phyloP scores from a whole-genome alignment of 352 stramenopile genomes.

The Globisporangium cystogenes region DNA sequence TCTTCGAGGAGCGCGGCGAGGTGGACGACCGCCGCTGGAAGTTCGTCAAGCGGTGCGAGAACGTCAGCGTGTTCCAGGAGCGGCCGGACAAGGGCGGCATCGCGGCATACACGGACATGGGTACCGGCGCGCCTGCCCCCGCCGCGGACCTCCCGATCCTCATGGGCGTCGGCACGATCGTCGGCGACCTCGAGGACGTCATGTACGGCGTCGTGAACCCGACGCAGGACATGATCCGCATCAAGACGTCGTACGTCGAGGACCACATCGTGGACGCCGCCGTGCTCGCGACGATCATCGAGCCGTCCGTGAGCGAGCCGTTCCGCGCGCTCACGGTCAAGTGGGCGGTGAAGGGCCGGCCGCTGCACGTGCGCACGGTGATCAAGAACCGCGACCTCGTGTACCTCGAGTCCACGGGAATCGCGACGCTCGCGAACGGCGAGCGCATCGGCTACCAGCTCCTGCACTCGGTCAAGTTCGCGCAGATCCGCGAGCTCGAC shows the following conservation, averaged over 20 bases:
- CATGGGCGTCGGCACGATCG: conserved; percentile 24
- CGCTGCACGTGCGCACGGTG: conserved; percentile 30
- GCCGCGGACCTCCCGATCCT: conserved; percentile 13
- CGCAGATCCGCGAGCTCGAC: conserved; percentile 31
- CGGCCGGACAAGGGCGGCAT: conserved; percentile 1
- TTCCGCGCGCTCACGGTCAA: conserved; percentile 25
- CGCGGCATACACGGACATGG: conserved; percentile 10
- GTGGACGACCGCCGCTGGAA: conserved; percentile 11
- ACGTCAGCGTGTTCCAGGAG: conserved; percentile 13
- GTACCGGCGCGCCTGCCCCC: conserved; percentile 3
- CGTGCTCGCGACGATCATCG: conserved; percentile 10
- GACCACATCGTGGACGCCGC: conserved; percentile 9
- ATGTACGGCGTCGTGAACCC: conserved; percentile 35
- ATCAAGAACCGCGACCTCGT: conserved; percentile 63
- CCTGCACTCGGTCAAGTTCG: conserved; percentile 50
- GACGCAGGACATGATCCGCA: conserved; percentile 23
- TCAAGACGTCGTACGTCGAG: conserved; percentile 38
- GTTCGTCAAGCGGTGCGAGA: conserved; percentile 12
- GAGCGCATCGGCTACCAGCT: conserved; percentile 13
- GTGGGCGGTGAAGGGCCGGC: conserved; percentile 46
- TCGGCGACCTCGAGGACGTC: conserved; percentile 36
- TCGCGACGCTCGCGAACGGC: conserved; percentile 11
- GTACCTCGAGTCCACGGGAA: conserved; percentile 55
- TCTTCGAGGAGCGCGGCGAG: conserved; percentile 2
- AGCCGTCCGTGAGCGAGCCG: conserved; percentile 7